Percentiles rank a stretch among this genome's conserved stretches.
These are phyloP conservation scores for Jacaranda mimosifolia DNA, from an alignment of 257 asterid species.

Conservation along the genomic window DNA sequence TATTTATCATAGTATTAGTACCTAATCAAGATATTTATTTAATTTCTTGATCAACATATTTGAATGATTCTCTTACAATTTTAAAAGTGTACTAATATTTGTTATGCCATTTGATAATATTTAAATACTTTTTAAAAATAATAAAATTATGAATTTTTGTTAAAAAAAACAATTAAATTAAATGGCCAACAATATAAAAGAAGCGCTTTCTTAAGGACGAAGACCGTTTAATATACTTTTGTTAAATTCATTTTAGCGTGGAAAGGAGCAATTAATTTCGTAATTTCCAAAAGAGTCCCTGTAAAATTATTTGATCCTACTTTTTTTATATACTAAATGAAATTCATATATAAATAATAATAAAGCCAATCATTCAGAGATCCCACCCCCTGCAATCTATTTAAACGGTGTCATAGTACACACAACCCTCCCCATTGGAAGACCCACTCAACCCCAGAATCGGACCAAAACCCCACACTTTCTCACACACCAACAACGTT, in stretches of 20 bases:
- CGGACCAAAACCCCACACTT: constrained; percentile 10
- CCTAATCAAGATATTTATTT: too few species aligned
- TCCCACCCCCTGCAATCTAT: constrained; percentile 32
- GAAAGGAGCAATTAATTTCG: not conserved
- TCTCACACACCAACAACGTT: not conserved
- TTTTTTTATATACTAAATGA: not conserved
- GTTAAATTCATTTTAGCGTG: not conserved
- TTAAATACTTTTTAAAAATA: not conserved
- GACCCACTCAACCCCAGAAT: constrained; percentile 26
- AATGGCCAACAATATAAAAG: not conserved
- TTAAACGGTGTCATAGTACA: constrained; percentile 30
- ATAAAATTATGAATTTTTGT: not conserved
- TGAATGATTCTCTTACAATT: too few species aligned
- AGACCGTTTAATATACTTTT: not conserved
- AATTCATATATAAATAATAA: not conserved
- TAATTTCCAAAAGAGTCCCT: not conserved
- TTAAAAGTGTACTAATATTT: too few species aligned
- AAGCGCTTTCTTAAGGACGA: not conserved
- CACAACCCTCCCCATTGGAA: constrained; percentile 24
- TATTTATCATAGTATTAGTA: not conserved
- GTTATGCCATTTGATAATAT: not conserved
- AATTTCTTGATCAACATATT: too few species aligned
- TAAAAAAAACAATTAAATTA: not conserved
- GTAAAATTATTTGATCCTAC: not conserved
- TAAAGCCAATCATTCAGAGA: constrained; percentile 21